Evolutionary conservation across 1,139 yeast genomes (phyloP).

Genomic region (Yamadazyma taylorii): DNA sequence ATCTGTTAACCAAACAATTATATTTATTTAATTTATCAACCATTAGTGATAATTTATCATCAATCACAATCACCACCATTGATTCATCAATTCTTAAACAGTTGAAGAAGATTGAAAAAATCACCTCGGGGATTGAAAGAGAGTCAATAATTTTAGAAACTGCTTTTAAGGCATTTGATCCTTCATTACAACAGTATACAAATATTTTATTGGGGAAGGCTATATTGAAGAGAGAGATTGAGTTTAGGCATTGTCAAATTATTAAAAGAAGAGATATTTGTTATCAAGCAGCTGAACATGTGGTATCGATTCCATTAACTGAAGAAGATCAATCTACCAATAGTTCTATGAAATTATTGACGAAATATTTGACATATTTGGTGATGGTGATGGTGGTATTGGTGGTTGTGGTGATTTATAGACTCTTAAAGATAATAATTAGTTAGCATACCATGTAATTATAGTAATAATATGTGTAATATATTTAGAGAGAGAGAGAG

Average conservation of each 20-base stretch:
- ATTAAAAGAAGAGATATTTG: slow-evolving; percentile 42
- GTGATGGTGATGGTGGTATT: slow-evolving; percentile 23
- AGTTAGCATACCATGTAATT: background rate
- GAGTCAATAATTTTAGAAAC: slow-evolving; percentile 31
- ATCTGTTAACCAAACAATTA: slow-evolving; percentile 25
- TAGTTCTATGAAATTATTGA: slow-evolving; percentile 20
- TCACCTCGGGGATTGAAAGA: slow-evolving; percentile 39
- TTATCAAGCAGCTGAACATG: slow-evolving; percentile 44
- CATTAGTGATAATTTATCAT: slow-evolving; percentile 28
- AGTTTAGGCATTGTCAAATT: slow-evolving; percentile 32
- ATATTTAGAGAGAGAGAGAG: no score
- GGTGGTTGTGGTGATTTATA: slow-evolving; percentile 22
- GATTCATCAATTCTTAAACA: slow-evolving; percentile 28
- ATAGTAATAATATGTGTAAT: no score
- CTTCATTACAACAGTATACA: slow-evolving; percentile 39
- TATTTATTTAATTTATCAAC: slow-evolving; percentile 29
- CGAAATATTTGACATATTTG: slow-evolving; percentile 23
- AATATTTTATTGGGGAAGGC: slow-evolving; percentile 42
- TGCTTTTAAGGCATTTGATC: slow-evolving; percentile 35
- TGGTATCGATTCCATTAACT: slow-evolving; percentile 44
- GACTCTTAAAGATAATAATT: slow-evolving; percentile 24
- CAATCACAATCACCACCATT: slow-evolving; percentile 19
- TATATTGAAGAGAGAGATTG: slow-evolving; percentile 38
- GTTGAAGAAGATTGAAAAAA: slow-evolving; percentile 35
- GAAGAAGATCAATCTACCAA: slow-evolving; percentile 27